Percentiles rank a stretch among this genome's conserved stretches.
These are phyloP conservation scores for Populus alba DNA, from an alignment of 345 rosid genomes.

Conservation along the genomic window DNA sequence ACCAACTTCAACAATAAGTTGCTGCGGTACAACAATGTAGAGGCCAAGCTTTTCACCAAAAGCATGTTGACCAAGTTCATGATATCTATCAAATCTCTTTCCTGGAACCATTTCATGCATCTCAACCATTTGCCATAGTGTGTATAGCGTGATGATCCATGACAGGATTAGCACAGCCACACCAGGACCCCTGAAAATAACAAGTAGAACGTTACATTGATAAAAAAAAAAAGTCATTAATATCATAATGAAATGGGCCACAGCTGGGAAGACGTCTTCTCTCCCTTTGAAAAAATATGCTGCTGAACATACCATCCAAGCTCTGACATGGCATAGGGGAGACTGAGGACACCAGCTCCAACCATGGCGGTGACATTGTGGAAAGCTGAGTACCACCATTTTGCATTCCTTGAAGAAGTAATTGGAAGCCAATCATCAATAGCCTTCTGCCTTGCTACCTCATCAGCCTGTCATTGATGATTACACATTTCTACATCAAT, in stretches of 20 bases:
- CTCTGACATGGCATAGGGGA: slow-evolving; percentile 34
- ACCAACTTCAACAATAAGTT: slow-evolving; percentile 28
- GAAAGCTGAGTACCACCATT: slow-evolving; percentile 40
- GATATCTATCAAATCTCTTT: slow-evolving; percentile 31
- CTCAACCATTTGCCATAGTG: slow-evolving; percentile 38
- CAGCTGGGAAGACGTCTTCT: background rate
- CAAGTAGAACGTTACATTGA: background rate
- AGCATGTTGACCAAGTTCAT: slow-evolving; percentile 30
- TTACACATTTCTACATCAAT: background rate
- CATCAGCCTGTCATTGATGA: slow-evolving; percentile 8
- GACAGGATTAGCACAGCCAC: slow-evolving; percentile 24
- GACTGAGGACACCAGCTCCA: slow-evolving; percentile 37
- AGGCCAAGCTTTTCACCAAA: slow-evolving; percentile 34
- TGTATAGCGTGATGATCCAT: slow-evolving; percentile 31
- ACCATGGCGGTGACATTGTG: slow-evolving; percentile 41
- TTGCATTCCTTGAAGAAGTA: slow-evolving; percentile 33
- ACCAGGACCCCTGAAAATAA: slow-evolving; percentile 29
- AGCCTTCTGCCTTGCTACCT: slow-evolving; percentile 23
- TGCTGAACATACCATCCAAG: slow-evolving; percentile 27
- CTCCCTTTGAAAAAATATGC: too few species aligned
- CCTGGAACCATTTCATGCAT: slow-evolving; percentile 39
- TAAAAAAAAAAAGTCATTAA: background rate
- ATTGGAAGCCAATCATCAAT: slow-evolving; percentile 35
- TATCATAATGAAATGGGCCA: background rate
- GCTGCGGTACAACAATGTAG: slow-evolving; percentile 32